Conservation (phyloP, 306 rosid genomes). For the Acacia melanoxylon region DNA sequence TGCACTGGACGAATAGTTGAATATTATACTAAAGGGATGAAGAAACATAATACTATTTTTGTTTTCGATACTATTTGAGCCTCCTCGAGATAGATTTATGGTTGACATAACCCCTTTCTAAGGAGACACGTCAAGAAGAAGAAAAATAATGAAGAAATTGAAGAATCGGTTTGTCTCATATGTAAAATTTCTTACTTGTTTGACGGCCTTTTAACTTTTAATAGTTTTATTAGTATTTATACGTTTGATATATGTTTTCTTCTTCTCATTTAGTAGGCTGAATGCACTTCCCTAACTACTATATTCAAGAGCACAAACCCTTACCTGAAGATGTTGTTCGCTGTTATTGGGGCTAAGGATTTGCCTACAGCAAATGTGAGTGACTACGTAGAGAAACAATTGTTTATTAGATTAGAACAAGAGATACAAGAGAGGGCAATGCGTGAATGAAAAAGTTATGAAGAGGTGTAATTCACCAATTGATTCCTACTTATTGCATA, state of each 20-base stretch:
- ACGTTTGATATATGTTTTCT: background rate
- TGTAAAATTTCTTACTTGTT: slow-evolving; percentile 11
- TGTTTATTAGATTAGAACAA: slow-evolving; percentile 64
- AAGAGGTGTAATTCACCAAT: slow-evolving; percentile 69
- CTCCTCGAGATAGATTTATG: too few species aligned
- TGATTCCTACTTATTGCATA: background rate
- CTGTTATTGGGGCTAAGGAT: slow-evolving; percentile 73
- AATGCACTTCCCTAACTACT: slow-evolving; percentile 92
- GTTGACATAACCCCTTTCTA: too few species aligned
- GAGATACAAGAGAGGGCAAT: slow-evolving; percentile 87
- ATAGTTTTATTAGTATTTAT: slow-evolving; percentile 22
- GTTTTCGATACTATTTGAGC: too few species aligned
- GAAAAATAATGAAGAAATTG: slow-evolving; percentile 95
- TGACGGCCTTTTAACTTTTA: slow-evolving; percentile 28
- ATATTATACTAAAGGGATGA: too few species aligned
- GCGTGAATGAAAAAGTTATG: slow-evolving; percentile 70
- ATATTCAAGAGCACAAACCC: slow-evolving; percentile 69
- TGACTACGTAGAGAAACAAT: slow-evolving; percentile 69
- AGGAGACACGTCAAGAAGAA: slow-evolving; percentile 70
- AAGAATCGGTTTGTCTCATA: slow-evolving; percentile 73
- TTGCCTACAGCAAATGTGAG: slow-evolving; percentile 83
- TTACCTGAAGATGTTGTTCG: slow-evolving; percentile 49
- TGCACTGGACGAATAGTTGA: too few species aligned
- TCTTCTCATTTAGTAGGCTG: too few species aligned
- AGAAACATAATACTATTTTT: too few species aligned